Evolutionary conservation across 768 basidiomycete genomes (phyloP), one percentile per base, ranked within the genome.

Genomic region (Russula sp.): DNA sequence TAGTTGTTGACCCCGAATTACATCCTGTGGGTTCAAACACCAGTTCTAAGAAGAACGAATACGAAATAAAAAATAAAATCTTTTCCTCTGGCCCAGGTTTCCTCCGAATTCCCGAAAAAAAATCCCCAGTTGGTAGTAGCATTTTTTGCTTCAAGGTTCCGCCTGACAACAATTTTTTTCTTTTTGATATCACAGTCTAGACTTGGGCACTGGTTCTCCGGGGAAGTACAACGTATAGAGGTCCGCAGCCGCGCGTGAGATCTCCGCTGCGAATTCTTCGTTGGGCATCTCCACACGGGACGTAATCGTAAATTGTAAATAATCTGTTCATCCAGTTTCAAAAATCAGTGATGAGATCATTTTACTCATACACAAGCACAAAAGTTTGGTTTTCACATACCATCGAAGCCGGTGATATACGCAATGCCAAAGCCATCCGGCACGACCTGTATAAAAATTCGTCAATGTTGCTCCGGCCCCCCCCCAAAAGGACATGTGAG

Each of bases 361-460:
- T n/a, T 34, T 36, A 30, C 28, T 30, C 51, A 14, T 10, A 22
- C 18, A 32, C 32, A 32, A 32, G 20, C 20, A 9, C 7, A 13
- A 36, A 34, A 36, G 36, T 13, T 36, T 36, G 36, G 11, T 7
- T 26, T 16, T 8, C 42, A 73, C 83, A 60, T 62, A 88, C 89
- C 86, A 67, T 90, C 84, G 70, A 84, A 89, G 44, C 91, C 90
- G n/a, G 94, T 94, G 83, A 93, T 87, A 72, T 98, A 98, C 14
- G 93, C 89, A 34, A 98, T 88, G 36, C 95, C 95, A 72, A 95
- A 98, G 1, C 95, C 95, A 68, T 97, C 88, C 1, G 91, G 87
- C 28, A 96, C 92, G 51, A 98, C 90, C 82, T 83, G 40, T n/a
- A 14, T 11, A 32, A n/a, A 20, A 24, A 18, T 28, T 28, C 28